Base-by-base conservation (phyloP, 2,329 filamentous ascomycete species). In the Capronia epimyces region DNA sequence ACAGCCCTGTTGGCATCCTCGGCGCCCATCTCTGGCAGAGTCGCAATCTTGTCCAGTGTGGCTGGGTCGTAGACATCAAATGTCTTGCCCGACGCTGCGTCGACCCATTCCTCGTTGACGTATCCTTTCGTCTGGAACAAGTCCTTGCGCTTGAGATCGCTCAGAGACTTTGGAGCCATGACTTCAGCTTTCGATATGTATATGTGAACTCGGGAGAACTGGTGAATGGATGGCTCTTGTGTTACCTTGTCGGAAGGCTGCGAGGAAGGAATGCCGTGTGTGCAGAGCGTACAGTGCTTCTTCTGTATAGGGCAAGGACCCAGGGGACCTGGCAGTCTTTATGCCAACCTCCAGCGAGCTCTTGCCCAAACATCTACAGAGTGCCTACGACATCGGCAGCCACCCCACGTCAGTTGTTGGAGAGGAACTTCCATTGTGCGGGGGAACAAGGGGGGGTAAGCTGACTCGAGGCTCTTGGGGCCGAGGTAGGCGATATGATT, bases 21-120 rank as follows among this genome's bases (percentile, higher is more conserved):
- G 55, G 77, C 75, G 60, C 83, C 79, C 76, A 93, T 93, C 65
- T 97, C 72, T 56, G 93, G 89, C 65, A 85, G 84, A 13, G 81
- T 87, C 50, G 88, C 89, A 62, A 97, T 89, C 27, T 86, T 70
- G 60, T 86, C 79, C 60, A 87, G 86, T 9, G 87, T 88, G 1
- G 89, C 84, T 5, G 93, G 93, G 67, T 98, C 89, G 20, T 50
- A 52, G 54, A 97, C 87, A 66, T 91, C 83, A 69, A 97, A 98
- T 36, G 88, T 95, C 78, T 93, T 84, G 66, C 89, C 89, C 0
- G 88, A 94, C 65, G 82, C 81, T 61, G 91, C 87, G 61, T 79
- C 78, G 56, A 94, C 80, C 89, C 90, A 97, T 75, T 50, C 49
- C 12, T 56, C 60, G 15, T 56, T 46, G 45, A 63, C 62, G 54